A percentile compares a stretch with the other conserved stretches of the same genome.
phyloP scores from a whole-genome alignment of 2,329 filamentous ascomycete genomes.

The Sclerotinia subarctica region DNA sequence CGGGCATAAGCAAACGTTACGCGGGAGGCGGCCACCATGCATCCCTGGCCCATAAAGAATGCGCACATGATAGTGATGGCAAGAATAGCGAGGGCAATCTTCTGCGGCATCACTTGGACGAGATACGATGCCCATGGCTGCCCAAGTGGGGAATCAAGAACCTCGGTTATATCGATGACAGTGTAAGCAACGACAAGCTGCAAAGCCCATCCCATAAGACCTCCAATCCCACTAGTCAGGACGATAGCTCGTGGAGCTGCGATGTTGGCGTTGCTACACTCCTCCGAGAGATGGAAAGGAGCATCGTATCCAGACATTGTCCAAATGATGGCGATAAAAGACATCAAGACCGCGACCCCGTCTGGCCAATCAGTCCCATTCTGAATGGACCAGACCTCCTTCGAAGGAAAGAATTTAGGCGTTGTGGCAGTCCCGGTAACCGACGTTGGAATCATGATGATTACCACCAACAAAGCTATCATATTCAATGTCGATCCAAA shows the following conservation, averaged over 20 bases:
- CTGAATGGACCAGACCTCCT: conserved; percentile 65
- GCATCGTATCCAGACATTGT: conserved; percentile 66
- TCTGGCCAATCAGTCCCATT: conserved; percentile 65
- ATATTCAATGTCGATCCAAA: conserved; percentile 70
- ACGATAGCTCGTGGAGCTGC: conserved; percentile 70
- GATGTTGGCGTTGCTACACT: conserved; percentile 70
- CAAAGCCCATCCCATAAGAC: conserved; percentile 68
- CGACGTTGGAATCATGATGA: conserved; percentile 65
- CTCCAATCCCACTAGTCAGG: conserved; percentile 63
- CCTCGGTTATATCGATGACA: conserved; percentile 56
- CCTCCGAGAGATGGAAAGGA: conserved; percentile 70
- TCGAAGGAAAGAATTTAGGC: conserved; percentile 57
- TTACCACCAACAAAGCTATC: conserved; percentile 59
- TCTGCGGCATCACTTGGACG: conserved; percentile 60
- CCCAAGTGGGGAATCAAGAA: conserved; percentile 58
- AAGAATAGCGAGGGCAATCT: conserved; percentile 56
- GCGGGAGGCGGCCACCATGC: conserved; percentile 61
- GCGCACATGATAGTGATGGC: conserved; percentile 61
- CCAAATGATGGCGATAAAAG: conserved; percentile 68
- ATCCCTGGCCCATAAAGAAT: conserved; percentile 68
- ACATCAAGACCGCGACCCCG: conserved; percentile 67
- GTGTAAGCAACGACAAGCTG: conserved; percentile 70
- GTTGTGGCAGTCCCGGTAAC: conserved; percentile 45
- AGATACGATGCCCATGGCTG: conserved; percentile 68
- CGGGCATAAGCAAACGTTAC: conserved; percentile 69